These are phyloP conservation scores for Blastomyces emzantsi DNA, from an alignment of 2,329 filamentous ascomycete species.

Conservation along the genomic window DNA sequence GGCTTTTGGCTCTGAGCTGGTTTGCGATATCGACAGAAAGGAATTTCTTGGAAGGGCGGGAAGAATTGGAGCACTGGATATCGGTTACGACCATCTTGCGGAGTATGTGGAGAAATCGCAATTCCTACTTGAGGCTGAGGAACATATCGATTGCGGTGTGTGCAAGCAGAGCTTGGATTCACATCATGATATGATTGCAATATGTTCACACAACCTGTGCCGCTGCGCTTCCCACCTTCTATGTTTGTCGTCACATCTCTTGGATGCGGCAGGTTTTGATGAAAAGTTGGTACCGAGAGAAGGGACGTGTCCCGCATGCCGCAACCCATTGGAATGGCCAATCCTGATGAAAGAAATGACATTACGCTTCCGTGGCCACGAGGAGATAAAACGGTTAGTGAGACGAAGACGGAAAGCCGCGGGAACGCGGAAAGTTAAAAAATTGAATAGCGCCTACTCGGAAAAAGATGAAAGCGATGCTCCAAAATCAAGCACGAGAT, in stretches of 20 bases:
- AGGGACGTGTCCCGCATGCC: constrained; percentile 65
- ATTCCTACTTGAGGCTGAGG: constrained; percentile 32
- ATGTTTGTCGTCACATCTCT: constrained; percentile 47
- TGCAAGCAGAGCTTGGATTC: constrained; percentile 38
- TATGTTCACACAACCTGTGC: constrained; percentile 46
- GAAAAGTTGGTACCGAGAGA: constrained; percentile 53
- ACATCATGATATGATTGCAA: constrained; percentile 36
- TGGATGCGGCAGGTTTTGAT: constrained; percentile 33
- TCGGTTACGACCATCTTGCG: constrained; percentile 36
- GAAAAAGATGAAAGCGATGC: constrained; percentile 4
- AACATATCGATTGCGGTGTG: constrained; percentile 38
- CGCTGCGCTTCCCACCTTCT: constrained; percentile 44
- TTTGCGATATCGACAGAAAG: constrained; percentile 13
- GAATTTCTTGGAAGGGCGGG: constrained; percentile 7
- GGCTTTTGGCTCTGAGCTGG: constrained; percentile 35
- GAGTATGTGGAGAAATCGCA: constrained; percentile 45
- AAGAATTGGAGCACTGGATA: constrained; percentile 9
- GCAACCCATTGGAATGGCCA: constrained; percentile 55
- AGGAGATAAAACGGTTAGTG: constrained; percentile 61
- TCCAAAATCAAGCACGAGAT: background rate
- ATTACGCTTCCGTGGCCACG: constrained; percentile 59
- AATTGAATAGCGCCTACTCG: background rate
- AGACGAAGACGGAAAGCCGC: constrained; percentile 41
- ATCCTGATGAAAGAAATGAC: constrained; percentile 76
- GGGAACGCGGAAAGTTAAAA: constrained; percentile 14